Conservation (phyloP, 2,329 filamentous ascomycete genomes). For the Graphilbum sp. region DNA sequence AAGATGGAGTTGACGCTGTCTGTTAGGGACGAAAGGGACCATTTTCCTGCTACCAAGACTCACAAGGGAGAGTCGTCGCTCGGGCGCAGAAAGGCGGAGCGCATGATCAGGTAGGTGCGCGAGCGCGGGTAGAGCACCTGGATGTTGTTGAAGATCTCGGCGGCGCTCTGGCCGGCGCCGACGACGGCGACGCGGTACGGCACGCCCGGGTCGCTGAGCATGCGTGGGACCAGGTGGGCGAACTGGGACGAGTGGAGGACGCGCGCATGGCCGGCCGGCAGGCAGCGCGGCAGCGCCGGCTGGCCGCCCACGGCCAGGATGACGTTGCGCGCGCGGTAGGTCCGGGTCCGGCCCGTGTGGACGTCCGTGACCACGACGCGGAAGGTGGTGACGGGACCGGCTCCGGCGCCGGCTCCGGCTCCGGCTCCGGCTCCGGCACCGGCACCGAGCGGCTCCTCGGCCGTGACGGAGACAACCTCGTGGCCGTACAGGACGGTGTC, state of each 20-base stretch:
- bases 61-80: conserved; percentile 95
- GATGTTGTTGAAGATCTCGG: conserved; percentile 88
- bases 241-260: conserved; percentile 87
- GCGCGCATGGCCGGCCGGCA: conserved; percentile 52
- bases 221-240: conserved; percentile 42
- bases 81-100: conserved; percentile 66
- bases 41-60: too few relatives aligned
- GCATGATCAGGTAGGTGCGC: conserved; percentile 62
- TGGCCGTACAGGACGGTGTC: conserved; percentile 57
- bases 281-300: conserved; percentile 52
- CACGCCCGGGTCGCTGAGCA: conserved; percentile 37
- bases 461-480: conserved; percentile 59
- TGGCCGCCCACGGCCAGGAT: conserved; percentile 41
- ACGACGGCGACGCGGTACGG: conserved; percentile 68
- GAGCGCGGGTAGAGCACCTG: conserved; percentile 70
- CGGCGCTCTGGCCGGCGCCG: conserved; percentile 80
- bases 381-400: conserved; percentile 43
- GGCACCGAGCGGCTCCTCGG: conserved; percentile 18
- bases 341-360: conserved; percentile 35
- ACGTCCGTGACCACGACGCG: conserved; percentile 48
- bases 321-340: conserved; percentile 48
- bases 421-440: too few relatives aligned
- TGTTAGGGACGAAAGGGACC: too few relatives aligned
- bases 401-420: conserved; percentile 32
- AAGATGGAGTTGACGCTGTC: conserved; percentile 85